Base-by-base conservation (phyloP, 2,329 filamentous ascomycete species). In the Tetracladium maxilliforme region DNA sequence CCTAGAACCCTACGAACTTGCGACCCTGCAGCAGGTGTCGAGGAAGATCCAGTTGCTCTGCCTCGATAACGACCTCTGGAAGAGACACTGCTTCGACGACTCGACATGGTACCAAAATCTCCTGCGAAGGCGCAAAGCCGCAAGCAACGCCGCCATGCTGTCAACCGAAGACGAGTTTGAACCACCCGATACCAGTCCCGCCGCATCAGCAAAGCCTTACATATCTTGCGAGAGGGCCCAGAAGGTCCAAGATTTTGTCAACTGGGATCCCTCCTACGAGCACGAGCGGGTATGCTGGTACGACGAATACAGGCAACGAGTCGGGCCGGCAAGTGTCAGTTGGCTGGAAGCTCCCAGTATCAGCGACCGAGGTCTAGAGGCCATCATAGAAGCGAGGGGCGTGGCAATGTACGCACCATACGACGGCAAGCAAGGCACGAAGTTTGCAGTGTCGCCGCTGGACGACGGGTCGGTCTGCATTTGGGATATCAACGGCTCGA, bases 401-500 rank as follows among this genome's bases (percentile, higher is more conserved):
- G 58, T 84, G 37, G 80, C 76, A 0, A 43, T 90, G 7, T 73
- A 76, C 28, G 58, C 63, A 6, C 62, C 64, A 13, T 56, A 59
- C 2, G 60, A 58, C 17, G 52, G 58, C n/a, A 51, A 64, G 11
- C 56, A 66, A 14, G 57, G 63, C 10, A 52, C 51, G 4, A n/a
- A n/a, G 33, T 57, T 74, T 27, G 71, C 81, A 0, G 63, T 92
- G 10, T 75, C 78, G 1, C 82, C 84, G 3, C 56, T 93, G 6
- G 82, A 92, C 30, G 81, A 94, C 43, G 84, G 84, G 1, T 83
- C 80, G 25, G 64, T 94, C n/a, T 81, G 76, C 37, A 51, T 93
- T 6, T 94, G 84, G 84, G 79, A 92, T 42, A 55, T 81, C 25
- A 70, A 64, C 27, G 65, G 64, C 2, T 64, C 59, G 16, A 52